Conservation (phyloP, 2,329 filamentous ascomycete species). For the Elsinoe perseae region DNA sequence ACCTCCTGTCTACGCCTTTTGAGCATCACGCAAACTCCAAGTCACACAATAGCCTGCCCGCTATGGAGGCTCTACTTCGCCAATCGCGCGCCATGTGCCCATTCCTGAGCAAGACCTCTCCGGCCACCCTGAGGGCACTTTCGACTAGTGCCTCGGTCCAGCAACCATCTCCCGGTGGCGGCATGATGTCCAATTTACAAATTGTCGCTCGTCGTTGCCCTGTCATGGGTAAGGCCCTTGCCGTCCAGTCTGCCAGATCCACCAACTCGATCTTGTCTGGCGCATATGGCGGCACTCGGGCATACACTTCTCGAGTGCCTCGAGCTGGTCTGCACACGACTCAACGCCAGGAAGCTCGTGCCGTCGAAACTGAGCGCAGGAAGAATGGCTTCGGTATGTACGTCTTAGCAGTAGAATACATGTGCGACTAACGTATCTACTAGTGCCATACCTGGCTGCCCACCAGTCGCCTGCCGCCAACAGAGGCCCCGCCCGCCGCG, state of each 20-base stretch:
- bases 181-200: constrained; percentile 95
- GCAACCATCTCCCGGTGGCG: constrained; percentile 68
- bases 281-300: constrained; percentile 43
- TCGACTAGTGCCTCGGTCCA: constrained; percentile 53
- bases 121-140: constrained; percentile 81
- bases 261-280: constrained; percentile 40
- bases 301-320: constrained; percentile 44
- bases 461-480: constrained; percentile 7
- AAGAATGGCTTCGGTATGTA: constrained; percentile 37
- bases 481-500: background rate
- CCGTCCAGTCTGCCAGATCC: constrained; percentile 60
- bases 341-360: constrained; percentile 65
- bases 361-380: constrained; percentile 55
- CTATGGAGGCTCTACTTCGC: constrained; percentile 88
- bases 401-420: constrained; percentile 7
- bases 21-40: background rate
- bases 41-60: constrained; percentile 12
- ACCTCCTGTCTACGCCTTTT: background rate
- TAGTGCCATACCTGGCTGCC: constrained; percentile 16
- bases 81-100: constrained; percentile 97
- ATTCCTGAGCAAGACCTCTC: constrained; percentile 90
- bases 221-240: constrained; percentile 96
- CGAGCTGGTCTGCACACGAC: constrained; percentile 78
- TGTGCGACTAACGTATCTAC: background rate
- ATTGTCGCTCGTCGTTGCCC: constrained; percentile 90